Conservation (phyloP, 1,284 basidiomycete species). For the Sutorius eximius region DNA sequence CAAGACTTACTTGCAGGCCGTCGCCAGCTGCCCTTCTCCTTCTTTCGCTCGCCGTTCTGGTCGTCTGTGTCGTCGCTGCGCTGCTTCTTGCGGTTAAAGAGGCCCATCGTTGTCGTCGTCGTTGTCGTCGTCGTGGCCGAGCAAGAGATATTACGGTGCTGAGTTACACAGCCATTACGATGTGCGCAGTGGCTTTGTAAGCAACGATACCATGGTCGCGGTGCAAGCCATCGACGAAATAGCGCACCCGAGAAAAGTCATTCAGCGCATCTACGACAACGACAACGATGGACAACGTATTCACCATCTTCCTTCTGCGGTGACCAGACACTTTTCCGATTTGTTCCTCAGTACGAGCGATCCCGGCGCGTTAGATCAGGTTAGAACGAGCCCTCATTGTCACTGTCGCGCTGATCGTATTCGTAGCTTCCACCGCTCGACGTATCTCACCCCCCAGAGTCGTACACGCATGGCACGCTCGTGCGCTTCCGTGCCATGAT, state of each 20-base stretch:
- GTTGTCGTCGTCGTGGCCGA: constrained; percentile 17
- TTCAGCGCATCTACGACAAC: constrained; percentile 47
- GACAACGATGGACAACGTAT: constrained; percentile 16
- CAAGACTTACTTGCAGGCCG: constrained; percentile 79
- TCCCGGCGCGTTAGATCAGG: constrained; percentile 44
- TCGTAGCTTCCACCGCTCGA: constrained; percentile 58
- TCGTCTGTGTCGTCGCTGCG: constrained; percentile 39
- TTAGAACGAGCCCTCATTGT: constrained; percentile 19
- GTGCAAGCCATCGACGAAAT: constrained; percentile 51
- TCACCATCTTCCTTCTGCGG: constrained; percentile 45
- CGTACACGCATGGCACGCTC: constrained; percentile 49
- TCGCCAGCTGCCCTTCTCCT: constrained; percentile 87
- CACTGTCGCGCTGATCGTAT: constrained; percentile 3
- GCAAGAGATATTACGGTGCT: background rate
- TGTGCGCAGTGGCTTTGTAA: constrained; percentile 12
- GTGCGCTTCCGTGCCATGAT: constrained; percentile 74
- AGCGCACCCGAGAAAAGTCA: constrained; percentile 44
- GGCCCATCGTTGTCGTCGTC: constrained; percentile 44
- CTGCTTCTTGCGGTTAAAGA: constrained; percentile 56
- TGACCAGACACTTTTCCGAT: constrained; percentile 49
- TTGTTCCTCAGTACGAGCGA: constrained; percentile 42
- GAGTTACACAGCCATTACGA: constrained; percentile 13
- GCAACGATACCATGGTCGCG: constrained; percentile 47
- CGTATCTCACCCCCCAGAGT: constrained; percentile 46
- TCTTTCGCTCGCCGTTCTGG: constrained; percentile 51